Evolutionary conservation across 176 grass and related monocot genomes (phyloP), one percentile per base, ranked within the genome.

Genomic region (Lolium rigidum): DNA sequence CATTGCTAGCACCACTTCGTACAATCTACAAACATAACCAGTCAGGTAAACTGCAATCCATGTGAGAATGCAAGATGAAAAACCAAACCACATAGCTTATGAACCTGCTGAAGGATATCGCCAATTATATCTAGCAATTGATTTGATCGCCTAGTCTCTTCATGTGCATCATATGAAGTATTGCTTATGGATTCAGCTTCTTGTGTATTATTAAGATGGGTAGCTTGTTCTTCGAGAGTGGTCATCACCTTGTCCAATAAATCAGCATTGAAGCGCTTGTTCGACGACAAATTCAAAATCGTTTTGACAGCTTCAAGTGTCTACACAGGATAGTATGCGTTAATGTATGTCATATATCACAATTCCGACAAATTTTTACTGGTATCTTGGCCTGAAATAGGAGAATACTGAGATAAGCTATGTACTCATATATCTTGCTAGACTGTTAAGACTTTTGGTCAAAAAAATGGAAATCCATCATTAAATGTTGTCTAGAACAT

Each of bases 301-400:
- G 78, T 98, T 86, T 92, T 95, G 47, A 85, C 50, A 78, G 93
- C 96, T 92, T 98, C 93, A 58, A 95, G 88, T 80, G 96, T 88
- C 96, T 95, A 86, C 84, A 93, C 57, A 88, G 43, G 44, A 76
- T 80, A 81, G 18, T 60, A 60, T 35, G 14, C 9, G 26, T 88
- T 79, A 87, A 60, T 67, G 49, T 6, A 83, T 73, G 70, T 80
- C 70, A 70, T 70, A 16, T 16, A 77, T 38, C 43, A 70, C 63
- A 66, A 17, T 35, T 35, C 28, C 8, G 26, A 89, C 54, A 59
- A 21, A 67, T 15, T 70, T 24, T 65, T 54, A 5, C 67, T 65
- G 56, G 14, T 26, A 55, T 43, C 50, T 35, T 17, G 74, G 77
- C 62, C 43, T 77, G 73, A 26, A 10, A 71, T 70, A 55, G 10